Base-by-base conservation (phyloP, 257 asterid genomes). In the Forsythia suspensa region DNA sequence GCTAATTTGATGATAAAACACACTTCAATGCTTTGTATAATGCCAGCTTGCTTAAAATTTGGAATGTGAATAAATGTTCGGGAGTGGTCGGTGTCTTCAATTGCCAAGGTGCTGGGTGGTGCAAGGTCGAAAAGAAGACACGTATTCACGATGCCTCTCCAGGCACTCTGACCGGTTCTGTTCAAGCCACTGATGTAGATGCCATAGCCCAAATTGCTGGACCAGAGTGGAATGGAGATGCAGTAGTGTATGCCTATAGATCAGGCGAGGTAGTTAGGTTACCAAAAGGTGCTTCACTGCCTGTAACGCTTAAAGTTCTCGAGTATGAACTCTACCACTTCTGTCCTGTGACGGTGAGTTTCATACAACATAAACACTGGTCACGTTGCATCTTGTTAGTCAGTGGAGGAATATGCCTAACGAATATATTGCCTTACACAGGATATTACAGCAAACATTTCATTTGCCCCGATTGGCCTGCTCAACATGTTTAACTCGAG, bases 1-100 rank as follows among this genome's bases (percentile, higher is more conserved):
- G 69, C 65, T 21, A 18, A 18, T 42, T 8, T 16, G 15, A 44
- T 38, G 16, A 57, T 76, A 38, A 80, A 81, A 13, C 34, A 21
- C 63, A 34, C 20, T 42, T 46, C 11, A 39, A 9, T 13, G 42
- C 15, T 43, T 4, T 55, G 18, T 77, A 40, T 74, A 63, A 70
- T 80, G 83, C 91, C 91, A 95, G 99, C 91, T 92, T 95, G 90
- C 99, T 95, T 38, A 95, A 95, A 77, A 92, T 95, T 77, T 95
- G 99, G 99, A 95, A 95, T 38, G 73, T 75, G 70, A 95, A 95
- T 87, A 93, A 86, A 76, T 87, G 87, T 78, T 82, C 86, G 3
- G 90, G 93, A 4, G 86, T 89, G 74, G 91, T 89, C 0, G 93
- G 93, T 8, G 86, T 86, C 40, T 89, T 89, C 85, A 89, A 88